Evolutionary conservation across 1,139 yeast species (phyloP), one percentile per base, ranked within the genome.

Genomic region (Kazachstania sp.): DNA sequence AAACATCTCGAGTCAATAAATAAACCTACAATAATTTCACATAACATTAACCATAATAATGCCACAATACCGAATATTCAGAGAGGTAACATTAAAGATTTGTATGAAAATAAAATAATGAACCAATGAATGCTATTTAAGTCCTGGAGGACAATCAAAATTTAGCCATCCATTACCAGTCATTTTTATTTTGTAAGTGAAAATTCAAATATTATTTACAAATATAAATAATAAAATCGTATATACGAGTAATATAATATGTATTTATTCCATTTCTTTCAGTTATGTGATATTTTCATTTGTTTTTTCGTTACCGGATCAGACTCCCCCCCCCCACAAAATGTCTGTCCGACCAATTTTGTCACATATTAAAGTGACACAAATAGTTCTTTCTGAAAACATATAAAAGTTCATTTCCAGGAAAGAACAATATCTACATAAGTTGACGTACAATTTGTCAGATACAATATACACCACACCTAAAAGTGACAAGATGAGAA

Each of bases 401-500:
- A 13, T 30, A 13, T 9, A 12, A 13, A 30, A 2, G 28, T 4
- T 7, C 6, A 7, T 4, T 7, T 23, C 28, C 28, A 3, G 6
- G 8, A 23, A 23, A 9, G 2, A 23, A 7, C 28, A 23, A 23
- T 7, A 2, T 23, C 6, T 23, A 23, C 8, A 23, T 7, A 23
- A 23, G 8, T 9, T 23, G 6, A 23, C 28, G 2, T 23, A 15
- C 16, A 11, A 32, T 5, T 8, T 15, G 19, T 15, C 8, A 32
- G 18, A 15, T 1, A 32, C 36, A 3, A 32, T 32, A 32, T 31
- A 31, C 15, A 5, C 2, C 34, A 31, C 7, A 15, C 9, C 15
- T 32, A 32, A 2, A 32, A 6, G 12, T 32, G 13, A 37, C 20
- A 41, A 38, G 29, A 32, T 43, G 45, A 23, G 47, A n/a, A 52